Conservation (phyloP, 768 basidiomycete genomes). For the Suillus luteus region DNA sequence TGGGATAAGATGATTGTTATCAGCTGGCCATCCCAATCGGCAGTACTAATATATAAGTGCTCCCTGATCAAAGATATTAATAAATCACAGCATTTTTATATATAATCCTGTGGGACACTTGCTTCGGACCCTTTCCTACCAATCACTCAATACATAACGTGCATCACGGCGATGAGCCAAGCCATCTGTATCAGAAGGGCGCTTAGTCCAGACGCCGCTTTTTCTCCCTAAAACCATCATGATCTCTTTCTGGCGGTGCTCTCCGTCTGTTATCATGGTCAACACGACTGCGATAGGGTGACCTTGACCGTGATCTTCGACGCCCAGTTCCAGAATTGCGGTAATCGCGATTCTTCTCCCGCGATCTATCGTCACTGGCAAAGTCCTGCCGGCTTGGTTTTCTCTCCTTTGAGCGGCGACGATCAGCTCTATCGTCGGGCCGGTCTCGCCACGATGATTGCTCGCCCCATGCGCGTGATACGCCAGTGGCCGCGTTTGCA, state of each 20-base stretch:
- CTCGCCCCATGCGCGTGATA: conserved; percentile 37
- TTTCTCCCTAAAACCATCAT: conserved; percentile 47
- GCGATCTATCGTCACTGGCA: conserved; percentile 23
- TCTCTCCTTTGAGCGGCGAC: conserved; percentile 26
- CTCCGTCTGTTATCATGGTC: conserved; percentile 13
- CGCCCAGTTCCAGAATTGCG: conserved; percentile 22
- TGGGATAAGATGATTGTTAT: not conserved
- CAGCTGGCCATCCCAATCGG: not conserved
- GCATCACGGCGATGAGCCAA: not conserved
- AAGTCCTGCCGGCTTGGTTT: conserved; percentile 28
- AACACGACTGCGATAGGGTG: conserved; percentile 29
- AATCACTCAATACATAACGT: conserved; percentile 3
- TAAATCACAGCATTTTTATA: not conserved
- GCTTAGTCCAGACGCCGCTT: conserved; percentile 57
- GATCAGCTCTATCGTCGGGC: conserved; percentile 27
- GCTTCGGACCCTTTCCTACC: conserved; percentile 5
- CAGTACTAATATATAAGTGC: conserved; percentile 1
- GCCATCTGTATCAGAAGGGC: not conserved
- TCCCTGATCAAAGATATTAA: not conserved
- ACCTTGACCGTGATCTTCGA: conserved; percentile 32
- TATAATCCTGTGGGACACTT: not conserved
- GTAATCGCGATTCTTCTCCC: conserved; percentile 20
- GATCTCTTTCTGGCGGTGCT: conserved; percentile 31
- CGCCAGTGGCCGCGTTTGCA: conserved; percentile 34
- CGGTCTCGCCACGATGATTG: conserved; percentile 40